phyloP scores from a whole-genome alignment of 2,329 filamentous ascomycete genomes.

The Diaporthe ilicicola region DNA sequence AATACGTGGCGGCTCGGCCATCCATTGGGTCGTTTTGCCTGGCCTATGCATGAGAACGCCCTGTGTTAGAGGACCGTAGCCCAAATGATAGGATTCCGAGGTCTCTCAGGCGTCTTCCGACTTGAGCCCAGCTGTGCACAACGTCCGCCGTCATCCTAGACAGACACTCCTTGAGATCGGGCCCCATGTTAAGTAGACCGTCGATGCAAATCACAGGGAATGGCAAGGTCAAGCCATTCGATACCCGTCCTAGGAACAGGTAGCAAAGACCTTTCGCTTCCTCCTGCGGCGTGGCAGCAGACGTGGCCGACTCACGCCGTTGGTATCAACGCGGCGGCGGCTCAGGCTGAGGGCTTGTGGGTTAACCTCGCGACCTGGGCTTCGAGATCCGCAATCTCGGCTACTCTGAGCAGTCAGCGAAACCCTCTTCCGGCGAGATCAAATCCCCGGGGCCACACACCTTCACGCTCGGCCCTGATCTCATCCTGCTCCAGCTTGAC shows the following conservation, averaged over 20 bases:
- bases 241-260: neutral
- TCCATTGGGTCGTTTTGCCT: neutral
- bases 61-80: neutral
- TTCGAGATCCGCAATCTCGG: slow-evolving; percentile 47
- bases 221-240: neutral
- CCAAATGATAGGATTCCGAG: neutral
- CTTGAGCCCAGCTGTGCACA: neutral
- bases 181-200: neutral
- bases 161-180: neutral
- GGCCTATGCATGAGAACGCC: neutral
- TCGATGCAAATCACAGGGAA: too few species aligned
- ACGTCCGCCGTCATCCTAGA: neutral
- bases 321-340: neutral
- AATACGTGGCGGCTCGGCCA: neutral
- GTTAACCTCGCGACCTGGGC: slow-evolving; percentile 46
- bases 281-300: neutral
- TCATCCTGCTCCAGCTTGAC: slow-evolving; percentile 78
- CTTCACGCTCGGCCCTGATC: slow-evolving; percentile 64
- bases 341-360: slow-evolving; percentile 11
- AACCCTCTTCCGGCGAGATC: neutral
- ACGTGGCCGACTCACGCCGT: neutral
- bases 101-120: neutral
- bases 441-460: slow-evolving; percentile 51
- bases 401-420: slow-evolving; percentile 29
- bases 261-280: too few species aligned